Conservation (phyloP, 176 grass and related monocot species). For the Alloteropsis semialata region DNA sequence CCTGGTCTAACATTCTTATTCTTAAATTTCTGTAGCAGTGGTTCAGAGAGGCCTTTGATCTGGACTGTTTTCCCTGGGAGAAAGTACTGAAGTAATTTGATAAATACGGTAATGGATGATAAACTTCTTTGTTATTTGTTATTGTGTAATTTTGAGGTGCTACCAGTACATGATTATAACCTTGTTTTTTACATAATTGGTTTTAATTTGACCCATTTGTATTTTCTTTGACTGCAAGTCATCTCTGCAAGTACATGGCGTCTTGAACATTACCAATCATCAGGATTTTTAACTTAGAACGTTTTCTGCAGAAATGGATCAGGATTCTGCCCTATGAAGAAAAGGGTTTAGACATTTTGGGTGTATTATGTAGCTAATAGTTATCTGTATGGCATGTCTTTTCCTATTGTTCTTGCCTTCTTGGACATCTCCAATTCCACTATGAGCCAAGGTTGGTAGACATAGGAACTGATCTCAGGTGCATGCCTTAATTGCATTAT, state of each 20-base stretch:
- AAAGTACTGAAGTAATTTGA: too few relatives aligned
- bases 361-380: not conserved
- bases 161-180: too few relatives aligned
- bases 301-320: not conserved
- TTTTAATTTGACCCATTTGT: not conserved
- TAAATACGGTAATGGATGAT: too few relatives aligned
- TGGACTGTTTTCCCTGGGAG: not conserved
- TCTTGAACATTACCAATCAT: not conserved
- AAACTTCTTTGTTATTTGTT: too few relatives aligned
- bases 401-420: too few relatives aligned
- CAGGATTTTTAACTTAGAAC: not conserved
- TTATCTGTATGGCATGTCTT: not conserved
- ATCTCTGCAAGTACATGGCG: not conserved
- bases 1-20: not conserved
- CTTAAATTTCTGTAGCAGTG: not conserved
- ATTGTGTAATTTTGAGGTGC: too few relatives aligned
- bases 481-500: too few relatives aligned
- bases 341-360: not conserved
- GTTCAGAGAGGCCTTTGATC: not conserved
- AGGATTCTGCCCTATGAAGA: not conserved
- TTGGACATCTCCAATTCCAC: too few relatives aligned
- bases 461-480: too few relatives aligned
- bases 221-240: not conserved
- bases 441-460: too few relatives aligned
- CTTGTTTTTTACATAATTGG: not conserved